Evolutionary conservation across 306 rosid genomes (phyloP), one percentile per base, ranked within the genome.

Genomic region (Lathyrus aphaca): DNA sequence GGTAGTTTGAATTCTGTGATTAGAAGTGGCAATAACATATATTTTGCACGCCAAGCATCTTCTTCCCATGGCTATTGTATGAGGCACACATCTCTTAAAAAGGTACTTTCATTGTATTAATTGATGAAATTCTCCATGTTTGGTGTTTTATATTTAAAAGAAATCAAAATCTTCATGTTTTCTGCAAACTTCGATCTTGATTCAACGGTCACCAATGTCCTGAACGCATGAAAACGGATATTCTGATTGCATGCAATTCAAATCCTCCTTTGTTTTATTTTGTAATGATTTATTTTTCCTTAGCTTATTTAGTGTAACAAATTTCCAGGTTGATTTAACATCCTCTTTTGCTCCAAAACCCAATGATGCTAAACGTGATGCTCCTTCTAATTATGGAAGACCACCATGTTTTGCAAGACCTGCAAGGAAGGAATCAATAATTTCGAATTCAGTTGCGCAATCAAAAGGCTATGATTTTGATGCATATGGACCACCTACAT

Each of bases 31-130:
- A 87, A 81, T 64, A 86, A 58, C 65, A 18, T 81, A 75, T 65
- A 55, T 75, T 87, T 90, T 53, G 91, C 91, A 4, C 82, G 91
- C 66, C 95, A 86, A 75, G 84, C 87, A 64, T 82, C 96, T 51
- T 71, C 76, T 48, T 81, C 91, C 66, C 77, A 73, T 57, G 86
- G 83, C 60, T 70, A 72, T 68, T 90, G 86, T 76, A 90, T 87
- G 94, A 84, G 89, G 80, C 89, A 77, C 55, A 68, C 82, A 64
- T 74, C 86, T 38, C 46, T 10, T 40, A 71, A 81, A 42, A 84
- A 85, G 92, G 96, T 88, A 64, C 69, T 76, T 18, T 37, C 37
- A 27, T 3, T 43, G 71, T 50, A 27, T 35, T 64, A 30, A 30
- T 48, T 1, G 4, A 10, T 63, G 49, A 68, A 64, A 38, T 42